These are phyloP conservation scores for Aspergillus eucalypticola DNA, from an alignment of 2,329 filamentous ascomycete species.

Conservation along the genomic window DNA sequence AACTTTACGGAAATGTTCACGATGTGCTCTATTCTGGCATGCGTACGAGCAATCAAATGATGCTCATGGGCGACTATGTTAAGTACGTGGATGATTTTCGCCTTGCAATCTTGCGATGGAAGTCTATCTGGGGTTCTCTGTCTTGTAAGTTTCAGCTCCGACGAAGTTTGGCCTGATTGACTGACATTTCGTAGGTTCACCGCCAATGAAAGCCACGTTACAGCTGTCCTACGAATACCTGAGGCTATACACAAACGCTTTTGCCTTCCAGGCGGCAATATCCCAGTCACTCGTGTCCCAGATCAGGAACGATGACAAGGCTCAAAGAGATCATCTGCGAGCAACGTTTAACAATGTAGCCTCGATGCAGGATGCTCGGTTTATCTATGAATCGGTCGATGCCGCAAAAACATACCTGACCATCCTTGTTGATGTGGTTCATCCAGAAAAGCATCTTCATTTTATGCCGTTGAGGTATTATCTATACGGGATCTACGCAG, in stretches of 20 bases:
- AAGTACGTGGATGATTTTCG: conserved; percentile 75
- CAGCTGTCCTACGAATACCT: conserved; percentile 72
- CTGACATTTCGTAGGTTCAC: conserved; percentile 52
- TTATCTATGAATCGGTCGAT: conserved; percentile 67
- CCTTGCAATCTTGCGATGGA: conserved; percentile 68
- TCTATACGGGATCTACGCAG: conserved; percentile 63
- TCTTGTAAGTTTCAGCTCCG: conserved; percentile 51
- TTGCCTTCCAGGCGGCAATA: conserved; percentile 71
- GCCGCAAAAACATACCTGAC: conserved; percentile 63
- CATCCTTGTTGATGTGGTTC: conserved; percentile 61
- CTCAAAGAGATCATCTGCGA: conserved; percentile 43
- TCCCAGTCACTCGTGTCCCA: conserved; percentile 51
- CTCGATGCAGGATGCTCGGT: conserved; percentile 63
- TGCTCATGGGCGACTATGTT: conserved; percentile 70
- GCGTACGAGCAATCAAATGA: conserved; percentile 67
- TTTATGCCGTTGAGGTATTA: conserved; percentile 67
- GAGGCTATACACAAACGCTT: conserved; percentile 72
- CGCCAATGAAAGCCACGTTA: conserved; percentile 66
- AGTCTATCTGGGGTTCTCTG: conserved; percentile 67
- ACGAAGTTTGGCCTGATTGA: background rate
- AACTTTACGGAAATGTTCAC: conserved; percentile 72
- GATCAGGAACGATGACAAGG: conserved; percentile 36
- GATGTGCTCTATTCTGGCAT: conserved; percentile 73
- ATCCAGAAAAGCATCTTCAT: conserved; percentile 59
- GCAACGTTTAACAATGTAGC: conserved; percentile 57